Evolutionary conservation across 2,329 filamentous ascomycete genomes (phyloP).

Genomic region (Ustilaginoidea virens): DNA sequence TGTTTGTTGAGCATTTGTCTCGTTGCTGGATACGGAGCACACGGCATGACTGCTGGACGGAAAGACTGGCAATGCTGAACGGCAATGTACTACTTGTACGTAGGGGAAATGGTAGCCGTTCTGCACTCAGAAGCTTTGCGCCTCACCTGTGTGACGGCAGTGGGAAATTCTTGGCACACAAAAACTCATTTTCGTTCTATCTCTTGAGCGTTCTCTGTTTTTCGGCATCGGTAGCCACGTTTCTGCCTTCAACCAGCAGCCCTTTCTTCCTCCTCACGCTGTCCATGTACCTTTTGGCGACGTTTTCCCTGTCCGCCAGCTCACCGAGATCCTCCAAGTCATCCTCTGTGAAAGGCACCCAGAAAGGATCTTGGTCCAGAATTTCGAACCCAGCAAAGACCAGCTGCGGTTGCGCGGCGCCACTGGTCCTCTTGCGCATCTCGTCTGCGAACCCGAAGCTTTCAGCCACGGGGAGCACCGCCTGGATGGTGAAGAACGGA

Average conservation of each 20-base stretch:
- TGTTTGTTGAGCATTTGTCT: too few species aligned
- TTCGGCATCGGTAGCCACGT: constrained; percentile 73
- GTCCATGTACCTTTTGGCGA: constrained; percentile 94
- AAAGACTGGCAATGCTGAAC: too few species aligned
- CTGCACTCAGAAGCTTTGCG: too few species aligned
- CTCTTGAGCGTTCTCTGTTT: constrained; percentile 66
- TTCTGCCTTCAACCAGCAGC: constrained; percentile 62
- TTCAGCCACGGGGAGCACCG: constrained; percentile 79
- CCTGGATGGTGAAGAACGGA: constrained; percentile 88
- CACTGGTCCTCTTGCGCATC: constrained; percentile 85
- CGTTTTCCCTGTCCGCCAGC: constrained; percentile 84
- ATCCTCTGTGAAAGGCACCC: constrained; percentile 93
- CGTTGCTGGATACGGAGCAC: too few species aligned
- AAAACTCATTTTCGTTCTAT: neutral
- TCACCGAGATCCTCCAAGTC: constrained; percentile 93
- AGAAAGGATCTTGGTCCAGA: constrained; percentile 90
- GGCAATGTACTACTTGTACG: too few species aligned
- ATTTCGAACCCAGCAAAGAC: constrained; percentile 89
- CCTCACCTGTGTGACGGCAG: too few species aligned
- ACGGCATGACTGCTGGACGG: too few species aligned
- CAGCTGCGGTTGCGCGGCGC: constrained; percentile 81
- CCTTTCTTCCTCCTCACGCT: constrained; percentile 76
- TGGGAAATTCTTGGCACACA: too few species aligned
- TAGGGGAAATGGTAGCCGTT: too few species aligned
- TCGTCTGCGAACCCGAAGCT: constrained; percentile 94